Evolutionary conservation across 75 land plant species (phyloP).

Genomic region (Gnetum montanum): DNA sequence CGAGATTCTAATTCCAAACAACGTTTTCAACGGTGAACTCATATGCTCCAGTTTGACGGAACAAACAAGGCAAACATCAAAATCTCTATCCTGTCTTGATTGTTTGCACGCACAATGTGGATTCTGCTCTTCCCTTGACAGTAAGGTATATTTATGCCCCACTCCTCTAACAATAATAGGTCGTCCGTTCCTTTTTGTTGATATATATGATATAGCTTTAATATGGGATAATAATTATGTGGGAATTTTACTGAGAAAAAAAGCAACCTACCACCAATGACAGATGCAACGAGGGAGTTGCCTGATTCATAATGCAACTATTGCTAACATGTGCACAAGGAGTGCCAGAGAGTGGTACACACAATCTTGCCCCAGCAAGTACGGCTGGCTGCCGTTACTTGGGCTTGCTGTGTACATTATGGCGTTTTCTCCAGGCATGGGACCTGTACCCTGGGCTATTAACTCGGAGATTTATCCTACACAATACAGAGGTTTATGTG

Average conservation of each 20-base stretch:
- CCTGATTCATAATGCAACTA: conserved; percentile 15
- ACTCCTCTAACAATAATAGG: too few relatives aligned
- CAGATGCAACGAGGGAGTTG: conserved; percentile 82
- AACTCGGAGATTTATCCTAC: conserved; percentile 22
- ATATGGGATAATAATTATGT: too few relatives aligned
- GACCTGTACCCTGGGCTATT: conserved; percentile 23
- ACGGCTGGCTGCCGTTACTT: conserved; percentile 39
- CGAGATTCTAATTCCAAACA: conserved; percentile 9
- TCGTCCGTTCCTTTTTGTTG: too few relatives aligned
- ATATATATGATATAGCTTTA: too few relatives aligned
- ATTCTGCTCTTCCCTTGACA: conserved; percentile 39
- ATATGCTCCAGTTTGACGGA: conserved; percentile 34
- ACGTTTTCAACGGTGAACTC: not conserved
- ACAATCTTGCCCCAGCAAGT: conserved; percentile 32
- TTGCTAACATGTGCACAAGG: conserved; percentile 23
- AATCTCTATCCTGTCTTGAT: conserved; percentile 35
- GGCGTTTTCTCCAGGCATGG: conserved; percentile 23
- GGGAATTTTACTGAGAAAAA: too few relatives aligned
- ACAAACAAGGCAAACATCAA: conserved; percentile 4
- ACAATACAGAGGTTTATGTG: conserved; percentile 12
- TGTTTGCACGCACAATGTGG: conserved; percentile 56
- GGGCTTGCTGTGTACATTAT: conserved; percentile 30
- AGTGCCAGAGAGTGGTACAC: conserved; percentile 26
- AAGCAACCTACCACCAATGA: too few relatives aligned
- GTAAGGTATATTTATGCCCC: conserved; percentile 25